A percentile compares a stretch with the other conserved stretches of the same genome.
Conservation (phyloP, 371 early-diverging fungal species). For the Mucor mucedo region DNA sequence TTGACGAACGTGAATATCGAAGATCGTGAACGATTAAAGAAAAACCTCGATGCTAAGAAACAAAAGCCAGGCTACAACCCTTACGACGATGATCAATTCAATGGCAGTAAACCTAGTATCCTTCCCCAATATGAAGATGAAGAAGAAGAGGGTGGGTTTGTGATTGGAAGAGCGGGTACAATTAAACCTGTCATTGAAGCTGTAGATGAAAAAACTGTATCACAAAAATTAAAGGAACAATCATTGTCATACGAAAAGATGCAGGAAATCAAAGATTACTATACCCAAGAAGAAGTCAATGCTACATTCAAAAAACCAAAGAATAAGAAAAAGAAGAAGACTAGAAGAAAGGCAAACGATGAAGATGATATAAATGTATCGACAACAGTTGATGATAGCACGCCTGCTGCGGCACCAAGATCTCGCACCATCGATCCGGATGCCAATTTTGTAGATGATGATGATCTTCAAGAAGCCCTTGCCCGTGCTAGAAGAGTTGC, state of each 20-base stretch:
- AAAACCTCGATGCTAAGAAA: slow-evolving; percentile 80
- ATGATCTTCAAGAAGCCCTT: slow-evolving; percentile 87
- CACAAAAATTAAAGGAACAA: slow-evolving; percentile 65
- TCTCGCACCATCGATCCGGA: slow-evolving; percentile 36
- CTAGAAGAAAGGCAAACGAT: slow-evolving; percentile 51
- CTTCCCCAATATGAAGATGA: slow-evolving; percentile 89
- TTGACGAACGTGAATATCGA: slow-evolving; percentile 72
- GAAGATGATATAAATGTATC: slow-evolving; percentile 42
- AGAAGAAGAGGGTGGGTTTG: slow-evolving; percentile 56
- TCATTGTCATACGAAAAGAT: slow-evolving; percentile 69
- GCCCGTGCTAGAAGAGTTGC: slow-evolving; percentile 75
- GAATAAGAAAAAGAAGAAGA: slow-evolving; percentile 62
- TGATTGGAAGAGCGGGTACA: slow-evolving; percentile 42
- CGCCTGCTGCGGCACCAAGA: not conserved
- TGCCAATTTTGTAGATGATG: slow-evolving; percentile 91
- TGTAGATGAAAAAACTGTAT: slow-evolving; percentile 48
- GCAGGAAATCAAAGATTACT: slow-evolving; percentile 75
- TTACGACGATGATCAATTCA: slow-evolving; percentile 85
- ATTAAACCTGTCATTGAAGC: slow-evolving; percentile 22
- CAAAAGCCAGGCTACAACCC: slow-evolving; percentile 76
- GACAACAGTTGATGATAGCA: slow-evolving; percentile 12
- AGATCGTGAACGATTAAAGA: slow-evolving; percentile 68
- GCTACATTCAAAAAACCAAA: slow-evolving; percentile 82
- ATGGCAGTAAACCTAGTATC: slow-evolving; percentile 58
- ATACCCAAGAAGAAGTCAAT: slow-evolving; percentile 85